Base-by-base conservation (phyloP, 2,329 filamentous ascomycete species). In the Fusarium hainanense region DNA sequence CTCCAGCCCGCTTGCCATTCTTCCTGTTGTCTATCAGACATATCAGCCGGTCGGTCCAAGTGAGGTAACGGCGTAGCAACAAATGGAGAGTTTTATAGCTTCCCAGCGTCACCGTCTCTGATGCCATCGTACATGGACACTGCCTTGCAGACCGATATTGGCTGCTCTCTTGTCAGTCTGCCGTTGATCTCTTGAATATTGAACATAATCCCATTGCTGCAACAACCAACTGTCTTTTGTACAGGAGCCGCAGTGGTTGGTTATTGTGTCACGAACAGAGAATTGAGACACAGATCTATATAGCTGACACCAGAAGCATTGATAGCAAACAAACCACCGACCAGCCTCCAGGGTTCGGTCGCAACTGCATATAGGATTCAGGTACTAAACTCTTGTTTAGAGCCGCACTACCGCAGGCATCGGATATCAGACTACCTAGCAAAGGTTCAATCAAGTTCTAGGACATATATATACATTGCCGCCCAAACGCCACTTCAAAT, bases 401-500 rank as follows among this genome's bases (percentile, higher is more conserved):
- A n/a, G 32, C 27, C 44, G 28, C 25, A 64, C 40, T 41, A 20
- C 12, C 12, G 18, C 49, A 40, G 32, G 32, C 27, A 30, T n/a
- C 32, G 16, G 40, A 41, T 44, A 37, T 21, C 40, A 58, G 61
- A 50, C 30, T 49, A 34, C 59, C 52, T 48, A 50, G 30, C 9
- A 42, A 34, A 42, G 18, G 30, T 64, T 44, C 21, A 64, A 58
- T 41, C 51, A 50, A 58, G 59, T 34, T 58, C 51, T 46, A 66
- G 66, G 49, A 54, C 40, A 54, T 27, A 59, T 61, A 50, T 27
- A 61, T 61, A 50, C 61, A 69, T 57, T 64, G 23, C 43, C 63
- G 21, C 64, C 66, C 68, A 44, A 78, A 78, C 70, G 73, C 76
- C 76, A 34, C 46, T 52, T 40, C 46, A 65, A 56, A 37, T 51